A percentile compares a stretch with the other conserved stretches of the same genome.
Evolutionary conservation across 208 protist species (phyloP).

Genomic region (Balamuthia mandrillaris): DNA sequence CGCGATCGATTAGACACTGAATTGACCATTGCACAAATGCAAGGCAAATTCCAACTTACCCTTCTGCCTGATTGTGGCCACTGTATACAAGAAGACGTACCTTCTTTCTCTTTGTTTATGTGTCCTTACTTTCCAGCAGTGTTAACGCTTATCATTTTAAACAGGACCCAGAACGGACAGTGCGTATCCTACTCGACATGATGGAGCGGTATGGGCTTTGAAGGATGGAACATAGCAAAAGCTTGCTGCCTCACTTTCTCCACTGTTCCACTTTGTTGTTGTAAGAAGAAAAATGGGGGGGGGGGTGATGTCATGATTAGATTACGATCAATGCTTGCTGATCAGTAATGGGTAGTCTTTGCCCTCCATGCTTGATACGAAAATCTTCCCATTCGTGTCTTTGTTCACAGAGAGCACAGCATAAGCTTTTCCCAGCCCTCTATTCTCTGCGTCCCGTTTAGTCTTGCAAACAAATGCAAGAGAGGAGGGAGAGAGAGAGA

Average conservation of each 20-base stretch:
- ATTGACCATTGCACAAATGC: constrained; percentile 64
- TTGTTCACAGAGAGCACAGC: constrained; percentile 53
- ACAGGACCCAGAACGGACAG: constrained; percentile 10
- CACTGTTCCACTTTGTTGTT: too few relatives aligned
- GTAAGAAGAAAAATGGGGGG: too few relatives aligned
- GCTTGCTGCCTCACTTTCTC: too few relatives aligned
- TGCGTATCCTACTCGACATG: background rate
- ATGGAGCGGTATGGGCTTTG: constrained; percentile 15
- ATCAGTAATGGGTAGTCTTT: constrained; percentile 61
- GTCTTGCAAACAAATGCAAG: background rate
- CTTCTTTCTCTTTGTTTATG: background rate
- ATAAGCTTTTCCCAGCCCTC: constrained; percentile 23
- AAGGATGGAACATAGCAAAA: too few relatives aligned
- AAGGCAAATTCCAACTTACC: constrained; percentile 60
- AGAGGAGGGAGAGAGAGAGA: background rate
- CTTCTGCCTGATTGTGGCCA: constrained; percentile 53
- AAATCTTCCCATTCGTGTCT: constrained; percentile 50
- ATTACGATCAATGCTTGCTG: too few relatives aligned
- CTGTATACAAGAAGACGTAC: constrained; percentile 65
- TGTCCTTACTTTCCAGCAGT: background rate
- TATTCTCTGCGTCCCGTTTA: background rate
- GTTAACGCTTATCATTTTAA: background rate
- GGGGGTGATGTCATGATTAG: too few relatives aligned
- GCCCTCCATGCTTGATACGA: constrained; percentile 60
- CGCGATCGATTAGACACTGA: constrained; percentile 59